phyloP scores from a whole-genome alignment of 2,329 filamentous ascomycete species.

The Penicillium sp. region DNA sequence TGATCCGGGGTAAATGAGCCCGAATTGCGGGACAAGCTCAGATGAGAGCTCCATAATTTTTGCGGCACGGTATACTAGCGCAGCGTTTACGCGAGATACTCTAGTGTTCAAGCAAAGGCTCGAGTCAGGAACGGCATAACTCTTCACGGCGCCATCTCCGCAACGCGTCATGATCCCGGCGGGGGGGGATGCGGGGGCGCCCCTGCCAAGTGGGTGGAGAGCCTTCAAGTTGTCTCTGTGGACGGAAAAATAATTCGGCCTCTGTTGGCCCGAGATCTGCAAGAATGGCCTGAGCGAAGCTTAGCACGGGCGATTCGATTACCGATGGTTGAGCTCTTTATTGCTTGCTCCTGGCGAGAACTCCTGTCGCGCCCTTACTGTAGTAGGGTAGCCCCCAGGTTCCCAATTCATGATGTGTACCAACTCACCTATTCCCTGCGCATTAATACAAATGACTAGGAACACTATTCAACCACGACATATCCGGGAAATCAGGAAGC shows the following conservation, averaged over 20 bases:
- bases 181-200: slow-evolving; percentile 21
- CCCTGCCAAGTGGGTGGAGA: slow-evolving; percentile 12
- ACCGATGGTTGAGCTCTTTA: no score
- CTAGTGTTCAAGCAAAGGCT: neutral
- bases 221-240: slow-evolving; percentile 3
- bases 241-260: slow-evolving; percentile 28
- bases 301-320: neutral
- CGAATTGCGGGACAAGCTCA: slow-evolving; percentile 11
- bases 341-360: no score
- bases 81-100: neutral
- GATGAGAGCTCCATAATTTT: neutral
- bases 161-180: slow-evolving; percentile 10
- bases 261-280: slow-evolving; percentile 21
- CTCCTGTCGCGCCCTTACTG: no score
- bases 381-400: no score
- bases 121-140: neutral
- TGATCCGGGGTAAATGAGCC: slow-evolving; percentile 12
- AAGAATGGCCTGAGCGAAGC: neutral
- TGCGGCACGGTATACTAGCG: neutral
- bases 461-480: slow-evolving; percentile 42
- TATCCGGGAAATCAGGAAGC: slow-evolving; percentile 38
- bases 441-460: slow-evolving; percentile 35
- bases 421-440: neutral
- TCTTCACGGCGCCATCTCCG: slow-evolving; percentile 1
- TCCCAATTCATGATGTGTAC: no score